Evolutionary conservation across 495 filamentous ascomycete species (phyloP).

Genomic region (Aspergillus funiculosus): DNA sequence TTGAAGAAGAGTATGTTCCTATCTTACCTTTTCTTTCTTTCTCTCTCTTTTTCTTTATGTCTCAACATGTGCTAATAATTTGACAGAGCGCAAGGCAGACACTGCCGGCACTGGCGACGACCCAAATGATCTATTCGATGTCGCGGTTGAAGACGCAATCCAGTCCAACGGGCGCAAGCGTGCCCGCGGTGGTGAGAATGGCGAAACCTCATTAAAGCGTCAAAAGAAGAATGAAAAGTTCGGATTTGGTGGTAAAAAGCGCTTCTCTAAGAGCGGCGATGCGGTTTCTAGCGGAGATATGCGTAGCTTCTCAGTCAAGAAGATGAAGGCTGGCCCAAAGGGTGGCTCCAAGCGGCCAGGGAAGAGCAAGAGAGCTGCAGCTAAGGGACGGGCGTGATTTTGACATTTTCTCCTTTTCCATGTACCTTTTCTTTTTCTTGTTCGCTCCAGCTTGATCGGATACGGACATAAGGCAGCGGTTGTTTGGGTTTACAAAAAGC

Average conservation of each 20-base stretch:
- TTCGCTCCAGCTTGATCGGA: slow-evolving; percentile 12
- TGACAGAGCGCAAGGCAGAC: slow-evolving; percentile 75
- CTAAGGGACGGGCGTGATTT: slow-evolving; percentile 27
- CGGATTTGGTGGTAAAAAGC: slow-evolving; percentile 93
- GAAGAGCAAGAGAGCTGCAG: slow-evolving; percentile 56
- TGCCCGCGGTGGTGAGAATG: slow-evolving; percentile 24
- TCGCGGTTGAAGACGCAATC: slow-evolving; percentile 78
- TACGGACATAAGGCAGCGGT: slow-evolving; percentile 11
- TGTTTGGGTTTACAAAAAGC: slow-evolving; percentile 16
- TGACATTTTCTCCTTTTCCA: slow-evolving; percentile 12
- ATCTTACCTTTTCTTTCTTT: too few relatives aligned
- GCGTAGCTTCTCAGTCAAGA: slow-evolving; percentile 68
- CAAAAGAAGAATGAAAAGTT: slow-evolving; percentile 90
- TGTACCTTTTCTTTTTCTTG: slow-evolving; percentile 5
- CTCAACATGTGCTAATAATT: slow-evolving; percentile 23
- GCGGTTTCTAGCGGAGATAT: slow-evolving; percentile 72
- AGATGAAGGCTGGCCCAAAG: slow-evolving; percentile 65
- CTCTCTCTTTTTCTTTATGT: slow-evolving; percentile 6
- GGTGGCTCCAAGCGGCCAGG: slow-evolving; percentile 51
- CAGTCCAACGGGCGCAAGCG: slow-evolving; percentile 42
- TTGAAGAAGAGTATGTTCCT: slow-evolving; percentile 88
- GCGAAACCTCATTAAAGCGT: slow-evolving; percentile 60
- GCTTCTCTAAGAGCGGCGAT: slow-evolving; percentile 80
- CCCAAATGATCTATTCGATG: slow-evolving; percentile 81
- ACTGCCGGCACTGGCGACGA: slow-evolving; percentile 62